Evolutionary conservation across 305 asterid species (phyloP), one percentile per base, ranked within the genome.

Genomic region (Lippia alba): DNA sequence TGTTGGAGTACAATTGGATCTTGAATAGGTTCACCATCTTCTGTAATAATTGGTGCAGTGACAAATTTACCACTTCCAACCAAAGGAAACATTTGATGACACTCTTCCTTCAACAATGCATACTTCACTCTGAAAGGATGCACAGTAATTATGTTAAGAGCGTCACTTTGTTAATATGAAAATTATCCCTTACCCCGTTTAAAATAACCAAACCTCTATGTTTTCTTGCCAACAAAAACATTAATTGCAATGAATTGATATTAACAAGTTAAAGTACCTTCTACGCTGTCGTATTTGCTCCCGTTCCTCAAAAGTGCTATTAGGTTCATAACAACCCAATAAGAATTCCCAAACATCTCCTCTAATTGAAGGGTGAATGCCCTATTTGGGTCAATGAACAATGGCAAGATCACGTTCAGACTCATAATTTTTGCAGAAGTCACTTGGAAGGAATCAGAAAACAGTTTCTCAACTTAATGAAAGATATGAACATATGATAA

Each of bases 271-370:
- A 67, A 70, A 69, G 17, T 81, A 89, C 98, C 97, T 89, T 70
- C 94, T 82, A 45, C 77, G 67, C 50, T 80, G 84, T 34, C 91
- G 84, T 78, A 86, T 74, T 69, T 89, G 81, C 67, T 91, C 92
- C 76, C 92, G 88, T 79, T 91, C 98, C 10, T 84, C 96, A 76
- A 80, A 93, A 65, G 92, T 84, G 85, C 97, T 91, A 82, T 80
- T 80, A 50, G 97, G 94, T 66, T 93, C 96, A 76, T 81, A 89
- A 78, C 98, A 91, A 70, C 96, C 96, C 84, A 93, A 81, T 66
- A 91, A 82, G 79, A 91, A 91, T 66, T 93, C 97, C 97, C 97
- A 93, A 71, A 93, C 98, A 76, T 91, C 98, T 76, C 96, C 96
- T 87, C 96, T 91, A 61, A 93, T 89, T 44, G 96, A 82, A 69